These are phyloP conservation scores for Meyerozyma sp. DNA, from an alignment of 1,139 yeast genomes.

Conservation along the genomic window DNA sequence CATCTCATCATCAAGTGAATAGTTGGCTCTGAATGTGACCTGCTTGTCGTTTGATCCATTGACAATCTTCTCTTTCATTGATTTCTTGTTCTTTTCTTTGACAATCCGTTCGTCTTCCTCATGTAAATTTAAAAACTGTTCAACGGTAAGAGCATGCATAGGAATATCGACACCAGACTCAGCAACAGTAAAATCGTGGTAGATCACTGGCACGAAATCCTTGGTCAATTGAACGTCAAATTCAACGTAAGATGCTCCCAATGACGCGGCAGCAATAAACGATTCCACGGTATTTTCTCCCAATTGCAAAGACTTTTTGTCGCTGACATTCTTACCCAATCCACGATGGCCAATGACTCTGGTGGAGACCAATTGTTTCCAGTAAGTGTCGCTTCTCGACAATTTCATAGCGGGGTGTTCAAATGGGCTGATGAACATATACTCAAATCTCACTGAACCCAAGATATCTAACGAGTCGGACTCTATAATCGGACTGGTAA, in stretches of 20 bases:
- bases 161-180: slow-evolving; percentile 97
- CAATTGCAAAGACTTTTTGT: slow-evolving; percentile 74
- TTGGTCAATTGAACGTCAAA: slow-evolving; percentile 97
- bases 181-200: slow-evolving; percentile 92
- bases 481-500: slow-evolving; percentile 78
- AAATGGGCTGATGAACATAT: slow-evolving; percentile 68
- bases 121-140: slow-evolving; percentile 75
- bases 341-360: slow-evolving; percentile 97
- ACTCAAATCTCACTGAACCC: slow-evolving; percentile 76
- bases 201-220: slow-evolving; percentile 86
- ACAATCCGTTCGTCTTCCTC: slow-evolving; percentile 16
- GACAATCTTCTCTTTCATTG: slow-evolving; percentile 7
- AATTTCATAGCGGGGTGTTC: slow-evolving; percentile 65
- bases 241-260: slow-evolving; percentile 91
- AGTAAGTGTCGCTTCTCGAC: slow-evolving; percentile 74
- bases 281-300: slow-evolving; percentile 97
- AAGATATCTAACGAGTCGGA: slow-evolving; percentile 65
- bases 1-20: slow-evolving; percentile 36
- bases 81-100: slow-evolving; percentile 9
- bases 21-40: slow-evolving; percentile 12
- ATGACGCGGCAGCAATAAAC: slow-evolving; percentile 92
- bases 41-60: slow-evolving; percentile 1
- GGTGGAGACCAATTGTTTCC: slow-evolving; percentile 87
- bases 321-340: slow-evolving; percentile 75
- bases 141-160: slow-evolving; percentile 86